Base-by-base conservation (phyloP, 495 filamentous ascomycete genomes). In the Penicillium crystallinum region DNA sequence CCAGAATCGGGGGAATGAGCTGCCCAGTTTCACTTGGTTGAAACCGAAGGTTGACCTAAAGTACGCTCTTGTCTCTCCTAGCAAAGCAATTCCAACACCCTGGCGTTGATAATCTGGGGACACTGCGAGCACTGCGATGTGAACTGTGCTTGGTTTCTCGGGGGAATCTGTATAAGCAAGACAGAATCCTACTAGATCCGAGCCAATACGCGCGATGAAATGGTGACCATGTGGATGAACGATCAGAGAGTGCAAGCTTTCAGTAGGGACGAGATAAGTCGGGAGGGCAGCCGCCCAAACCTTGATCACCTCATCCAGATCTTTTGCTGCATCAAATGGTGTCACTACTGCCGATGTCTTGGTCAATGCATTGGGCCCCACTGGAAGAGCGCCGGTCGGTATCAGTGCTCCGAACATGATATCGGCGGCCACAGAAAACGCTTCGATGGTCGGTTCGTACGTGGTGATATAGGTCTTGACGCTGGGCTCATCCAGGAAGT, bases 391-490 rank as follows among this genome's bases (percentile, higher is more conserved):
- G 2, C 75, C 76, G 10, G 54, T 62, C 17, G 72, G 55, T 14
- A 52, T 22, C n/a, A 46, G 40, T 11, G 46, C 25, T 9, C 73
- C 73, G 40, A 77, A 77, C 8, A 79, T 69, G n/a, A 73, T 58
- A 27, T 66, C 63, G 1, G 65, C 58, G 6, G 73, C 76, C 10
- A 71, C 68, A 8, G 59, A 41, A 37, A 77, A 77, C 1, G 75
- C 73, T 44, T 74, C 72, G n/a, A 70, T 33, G 0, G 74, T 77
- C 19, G 75, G 75, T 44, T 79, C 76, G 37, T 79, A 79, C 4
- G 69, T 74, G 12, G 73, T 55, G 19, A 79, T 59, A 48, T 79
- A 79, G 37, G 74, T 77, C 25, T 68, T 59, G 15, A 76, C 62
- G 19, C 64, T 63, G 1, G 52, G 31, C 17, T 66, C 67, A 25